phyloP scores from a whole-genome alignment of 139 green algal genomes.

The Haematococcus sp. region DNA sequence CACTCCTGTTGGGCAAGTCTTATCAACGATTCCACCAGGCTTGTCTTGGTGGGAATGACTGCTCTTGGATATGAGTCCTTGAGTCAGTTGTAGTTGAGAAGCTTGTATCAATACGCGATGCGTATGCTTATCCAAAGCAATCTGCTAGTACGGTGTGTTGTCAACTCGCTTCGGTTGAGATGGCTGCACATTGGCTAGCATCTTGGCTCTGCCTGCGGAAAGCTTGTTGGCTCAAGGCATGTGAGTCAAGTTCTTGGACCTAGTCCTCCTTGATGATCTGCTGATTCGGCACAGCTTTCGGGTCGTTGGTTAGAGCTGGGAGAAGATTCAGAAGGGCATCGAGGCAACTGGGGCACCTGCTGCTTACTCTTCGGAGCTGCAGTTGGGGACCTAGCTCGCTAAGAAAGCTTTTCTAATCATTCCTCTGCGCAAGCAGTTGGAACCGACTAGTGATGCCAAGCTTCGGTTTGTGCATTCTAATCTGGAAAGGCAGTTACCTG shows the following conservation, averaged over 20 bases:
- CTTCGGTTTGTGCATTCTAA: background rate
- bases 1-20: background rate
- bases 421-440: conserved; percentile 9
- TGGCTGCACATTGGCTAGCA: conserved; percentile 27
- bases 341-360: conserved; percentile 20
- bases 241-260: background rate
- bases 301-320: conserved; percentile 26
- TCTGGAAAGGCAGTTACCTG: conserved; percentile 77
- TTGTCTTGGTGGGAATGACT: background rate
- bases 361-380: background rate
- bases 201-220: conserved; percentile 30
- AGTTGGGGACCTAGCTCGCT: conserved; percentile 4
- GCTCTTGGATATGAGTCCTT: background rate
- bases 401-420: conserved; percentile 1
- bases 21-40: background rate
- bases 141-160: conserved; percentile 17
- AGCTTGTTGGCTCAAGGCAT: conserved; percentile 1
- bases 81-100: conserved; percentile 22
- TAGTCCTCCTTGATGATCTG: background rate
- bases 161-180: background rate
- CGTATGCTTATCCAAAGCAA: conserved; percentile 34
- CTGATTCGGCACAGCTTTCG: conserved; percentile 13
- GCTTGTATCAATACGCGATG: conserved; percentile 53
- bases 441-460: background rate
- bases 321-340: conserved; percentile 29